Conservation (phyloP, 2,329 filamentous ascomycete genomes). For the Diaporthe sp. region DNA sequence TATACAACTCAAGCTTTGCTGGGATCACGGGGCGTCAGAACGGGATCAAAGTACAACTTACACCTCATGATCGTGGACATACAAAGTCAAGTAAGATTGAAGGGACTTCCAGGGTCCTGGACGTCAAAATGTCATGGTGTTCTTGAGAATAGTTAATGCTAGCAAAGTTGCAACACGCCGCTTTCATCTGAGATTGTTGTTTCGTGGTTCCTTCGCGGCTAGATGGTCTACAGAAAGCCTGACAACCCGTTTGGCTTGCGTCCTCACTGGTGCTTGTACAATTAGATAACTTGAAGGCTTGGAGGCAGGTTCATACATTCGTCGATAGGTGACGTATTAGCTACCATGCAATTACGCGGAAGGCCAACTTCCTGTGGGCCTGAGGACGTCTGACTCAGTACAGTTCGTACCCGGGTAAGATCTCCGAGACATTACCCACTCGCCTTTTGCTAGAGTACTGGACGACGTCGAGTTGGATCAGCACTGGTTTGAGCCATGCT, state of each 20-base stretch:
- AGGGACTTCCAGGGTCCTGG: neutral
- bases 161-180: neutral
- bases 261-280: neutral
- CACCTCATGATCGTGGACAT: neutral
- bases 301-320: neutral
- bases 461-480: neutral
- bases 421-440: neutral
- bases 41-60: neutral
- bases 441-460: no score
- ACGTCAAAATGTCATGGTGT: neutral
- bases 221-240: neutral
- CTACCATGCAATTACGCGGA: neutral
- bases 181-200: neutral
- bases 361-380: neutral
- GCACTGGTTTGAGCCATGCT: neutral
- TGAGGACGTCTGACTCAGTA: neutral
- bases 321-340: neutral
- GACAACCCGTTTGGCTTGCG: neutral
- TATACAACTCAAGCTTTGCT: neutral
- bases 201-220: neutral
- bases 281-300: neutral
- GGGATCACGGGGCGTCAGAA: neutral
- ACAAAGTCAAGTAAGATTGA: neutral
- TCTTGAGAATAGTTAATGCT: neutral
- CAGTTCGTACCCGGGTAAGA: neutral